These are phyloP conservation scores for Boletus vermiculosoides DNA, from an alignment of 768 basidiomycete species.

Conservation along the genomic window DNA sequence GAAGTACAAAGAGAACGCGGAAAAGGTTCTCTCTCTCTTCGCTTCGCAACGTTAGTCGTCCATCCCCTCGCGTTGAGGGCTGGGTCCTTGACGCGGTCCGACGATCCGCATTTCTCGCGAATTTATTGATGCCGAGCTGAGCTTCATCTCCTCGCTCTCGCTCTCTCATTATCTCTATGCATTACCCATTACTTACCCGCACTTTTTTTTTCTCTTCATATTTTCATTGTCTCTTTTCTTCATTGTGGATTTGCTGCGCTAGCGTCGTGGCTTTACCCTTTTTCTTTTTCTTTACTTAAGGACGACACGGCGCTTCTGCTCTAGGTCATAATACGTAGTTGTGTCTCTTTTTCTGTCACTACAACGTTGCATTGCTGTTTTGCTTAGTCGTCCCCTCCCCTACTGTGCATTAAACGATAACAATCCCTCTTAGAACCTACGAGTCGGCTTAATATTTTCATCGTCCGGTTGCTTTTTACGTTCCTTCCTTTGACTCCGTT, in stretches of 20 bases:
- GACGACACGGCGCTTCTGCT: slow-evolving; percentile 27
- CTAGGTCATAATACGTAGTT: slow-evolving; percentile 29
- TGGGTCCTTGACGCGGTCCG: slow-evolving; percentile 23
- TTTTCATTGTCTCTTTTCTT: slow-evolving; percentile 5
- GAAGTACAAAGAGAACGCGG: slow-evolving; percentile 85
- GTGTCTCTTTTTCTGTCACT: slow-evolving; percentile 26
- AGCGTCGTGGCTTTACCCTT: slow-evolving; percentile 19
- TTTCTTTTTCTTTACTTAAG: slow-evolving; percentile 18
- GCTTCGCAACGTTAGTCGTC: slow-evolving; percentile 60
- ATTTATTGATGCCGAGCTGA: slow-evolving; percentile 23
- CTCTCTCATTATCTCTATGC: slow-evolving; percentile 32
- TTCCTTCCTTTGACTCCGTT: background rate
- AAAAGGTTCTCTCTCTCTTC: slow-evolving; percentile 82
- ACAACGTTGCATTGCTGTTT: slow-evolving; percentile 34
- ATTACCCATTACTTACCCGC: slow-evolving; percentile 23
- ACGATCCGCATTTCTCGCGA: slow-evolving; percentile 14
- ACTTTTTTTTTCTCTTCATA: slow-evolving; percentile 14
- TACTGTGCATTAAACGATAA: slow-evolving; percentile 25
- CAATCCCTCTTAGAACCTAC: slow-evolving; percentile 27
- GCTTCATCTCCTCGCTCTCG: slow-evolving; percentile 9
- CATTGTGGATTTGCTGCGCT: slow-evolving; percentile 22
- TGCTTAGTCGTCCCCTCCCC: slow-evolving; percentile 13
- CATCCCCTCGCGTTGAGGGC: slow-evolving; percentile 16
- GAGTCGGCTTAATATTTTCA: slow-evolving; percentile 22
- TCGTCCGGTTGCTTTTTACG: slow-evolving; percentile 8